Evolutionary conservation across 225 moss, liverwort and hornwort species (phyloP).

Genomic region (Polytrichum formosum): DNA sequence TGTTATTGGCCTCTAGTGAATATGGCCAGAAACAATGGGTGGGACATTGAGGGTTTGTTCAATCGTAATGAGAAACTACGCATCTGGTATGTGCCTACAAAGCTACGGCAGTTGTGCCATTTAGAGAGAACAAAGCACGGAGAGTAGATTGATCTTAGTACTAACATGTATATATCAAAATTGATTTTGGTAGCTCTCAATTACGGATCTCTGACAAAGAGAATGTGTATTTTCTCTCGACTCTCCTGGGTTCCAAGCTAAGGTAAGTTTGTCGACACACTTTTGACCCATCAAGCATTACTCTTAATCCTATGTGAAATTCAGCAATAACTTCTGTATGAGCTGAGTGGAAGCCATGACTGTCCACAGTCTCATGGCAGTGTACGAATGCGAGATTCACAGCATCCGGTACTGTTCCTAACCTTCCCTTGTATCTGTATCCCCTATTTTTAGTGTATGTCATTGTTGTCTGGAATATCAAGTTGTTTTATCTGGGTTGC

Average conservation of each 20-base stretch:
- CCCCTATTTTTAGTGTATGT: too few relatives aligned
- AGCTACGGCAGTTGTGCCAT: constrained; percentile 69
- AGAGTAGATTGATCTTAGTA: constrained; percentile 28
- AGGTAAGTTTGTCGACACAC: neutral
- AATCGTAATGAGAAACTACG: constrained; percentile 61
- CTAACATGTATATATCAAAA: constrained; percentile 11
- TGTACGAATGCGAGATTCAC: too few relatives aligned
- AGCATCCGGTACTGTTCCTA: too few relatives aligned
- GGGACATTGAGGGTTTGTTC: constrained; percentile 73
- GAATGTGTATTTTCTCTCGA: neutral
- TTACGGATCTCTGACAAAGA: constrained; percentile 1
- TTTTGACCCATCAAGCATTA: neutral
- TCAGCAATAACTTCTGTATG: too few relatives aligned
- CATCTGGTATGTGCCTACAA: constrained; percentile 77
- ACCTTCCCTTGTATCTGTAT: too few relatives aligned
- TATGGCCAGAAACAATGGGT: constrained; percentile 57
- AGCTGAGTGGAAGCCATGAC: too few relatives aligned
- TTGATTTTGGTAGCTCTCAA: neutral
- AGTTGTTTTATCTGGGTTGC: too few relatives aligned
- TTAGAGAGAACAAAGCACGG: constrained; percentile 56
- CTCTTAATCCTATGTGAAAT: too few relatives aligned
- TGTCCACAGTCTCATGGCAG: too few relatives aligned
- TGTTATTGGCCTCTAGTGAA: constrained; percentile 57
- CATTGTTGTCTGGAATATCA: too few relatives aligned
- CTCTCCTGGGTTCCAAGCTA: neutral